phyloP scores from a whole-genome alignment of 257 asterid species.

The Forsythia suspensa region DNA sequence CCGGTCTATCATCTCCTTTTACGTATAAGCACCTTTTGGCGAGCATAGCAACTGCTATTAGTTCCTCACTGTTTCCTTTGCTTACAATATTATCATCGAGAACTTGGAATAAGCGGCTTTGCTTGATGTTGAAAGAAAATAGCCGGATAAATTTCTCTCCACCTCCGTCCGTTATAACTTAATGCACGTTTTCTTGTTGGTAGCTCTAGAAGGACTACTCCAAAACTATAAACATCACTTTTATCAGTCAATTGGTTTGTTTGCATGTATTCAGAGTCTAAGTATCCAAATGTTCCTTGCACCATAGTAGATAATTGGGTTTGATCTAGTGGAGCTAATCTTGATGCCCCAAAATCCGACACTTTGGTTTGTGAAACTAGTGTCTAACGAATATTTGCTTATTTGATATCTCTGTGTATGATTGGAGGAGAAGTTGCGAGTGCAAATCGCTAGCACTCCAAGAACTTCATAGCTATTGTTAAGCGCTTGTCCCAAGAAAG shows the following conservation, averaged over 20 bases:
- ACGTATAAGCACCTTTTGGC: conserved; percentile 31
- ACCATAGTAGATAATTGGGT: too few relatives aligned
- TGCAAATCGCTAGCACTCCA: conserved; percentile 24
- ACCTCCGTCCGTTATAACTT: conserved; percentile 6
- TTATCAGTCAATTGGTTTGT: conserved; percentile 24
- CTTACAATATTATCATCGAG: conserved; percentile 21
- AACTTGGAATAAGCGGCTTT: not conserved
- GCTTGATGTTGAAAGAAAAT: conserved; percentile 23
- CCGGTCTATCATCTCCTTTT: conserved; percentile 33
- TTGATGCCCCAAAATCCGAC: too few relatives aligned
- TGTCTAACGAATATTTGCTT: conserved; percentile 14
- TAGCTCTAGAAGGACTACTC: conserved; percentile 18
- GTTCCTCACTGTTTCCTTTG: conserved; percentile 17
- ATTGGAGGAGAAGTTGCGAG: conserved; percentile 29
- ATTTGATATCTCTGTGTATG: conserved; percentile 28
- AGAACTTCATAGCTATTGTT: conserved; percentile 20
- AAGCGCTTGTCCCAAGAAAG: conserved; percentile 19
- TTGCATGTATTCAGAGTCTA: conserved; percentile 38
- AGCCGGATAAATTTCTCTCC: conserved; percentile 6
- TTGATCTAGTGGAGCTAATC: too few relatives aligned
- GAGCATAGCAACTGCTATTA: conserved; percentile 20
- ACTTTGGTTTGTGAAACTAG: too few relatives aligned
- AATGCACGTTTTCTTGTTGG: conserved; percentile 7
- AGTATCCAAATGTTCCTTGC: conserved; percentile 34
- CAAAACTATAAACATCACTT: conserved; percentile 37